Evolutionary conservation across 805 yeast species (phyloP).

Genomic region (Metschnikowia vanudenii): DNA sequence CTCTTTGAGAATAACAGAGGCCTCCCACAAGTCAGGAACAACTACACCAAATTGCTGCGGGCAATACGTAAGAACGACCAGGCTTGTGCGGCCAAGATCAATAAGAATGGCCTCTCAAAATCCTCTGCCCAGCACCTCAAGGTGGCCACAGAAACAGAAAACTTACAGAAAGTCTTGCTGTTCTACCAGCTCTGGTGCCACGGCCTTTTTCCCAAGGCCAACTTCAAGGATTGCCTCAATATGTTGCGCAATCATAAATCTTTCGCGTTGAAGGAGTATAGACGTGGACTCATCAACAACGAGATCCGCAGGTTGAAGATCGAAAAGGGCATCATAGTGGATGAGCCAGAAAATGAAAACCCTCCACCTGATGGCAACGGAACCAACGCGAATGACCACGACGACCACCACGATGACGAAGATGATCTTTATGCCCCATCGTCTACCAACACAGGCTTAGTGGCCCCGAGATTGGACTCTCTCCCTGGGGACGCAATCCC

Average conservation of each 20-base stretch:
- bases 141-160: constrained; percentile 34
- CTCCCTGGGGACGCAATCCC: not conserved
- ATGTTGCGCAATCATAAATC: constrained; percentile 18
- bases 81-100: constrained; percentile 14
- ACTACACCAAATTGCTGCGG: constrained; percentile 28
- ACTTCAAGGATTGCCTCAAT: constrained; percentile 18
- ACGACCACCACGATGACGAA: too few species aligned
- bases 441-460: too few species aligned
- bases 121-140: constrained; percentile 21
- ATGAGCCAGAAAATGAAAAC: constrained; percentile 9
- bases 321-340: constrained; percentile 21
- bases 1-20: constrained; percentile 35
- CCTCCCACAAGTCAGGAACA: constrained; percentile 30
- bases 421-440: not conserved
- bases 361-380: not conserved
- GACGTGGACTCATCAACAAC: constrained; percentile 15
- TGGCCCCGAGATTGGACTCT: too few species aligned
- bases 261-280: constrained; percentile 12
- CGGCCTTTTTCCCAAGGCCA: constrained; percentile 26
- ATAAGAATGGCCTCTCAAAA: constrained; percentile 16
- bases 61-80: constrained; percentile 31
- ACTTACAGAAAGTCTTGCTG: constrained; percentile 36
- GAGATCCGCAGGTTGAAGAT: constrained; percentile 19
- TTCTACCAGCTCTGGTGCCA: constrained; percentile 49
- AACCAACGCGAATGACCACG: not conserved